Evolutionary conservation across 345 rosid genomes (phyloP).

Genomic region (Capsella bursapastoris): DNA sequence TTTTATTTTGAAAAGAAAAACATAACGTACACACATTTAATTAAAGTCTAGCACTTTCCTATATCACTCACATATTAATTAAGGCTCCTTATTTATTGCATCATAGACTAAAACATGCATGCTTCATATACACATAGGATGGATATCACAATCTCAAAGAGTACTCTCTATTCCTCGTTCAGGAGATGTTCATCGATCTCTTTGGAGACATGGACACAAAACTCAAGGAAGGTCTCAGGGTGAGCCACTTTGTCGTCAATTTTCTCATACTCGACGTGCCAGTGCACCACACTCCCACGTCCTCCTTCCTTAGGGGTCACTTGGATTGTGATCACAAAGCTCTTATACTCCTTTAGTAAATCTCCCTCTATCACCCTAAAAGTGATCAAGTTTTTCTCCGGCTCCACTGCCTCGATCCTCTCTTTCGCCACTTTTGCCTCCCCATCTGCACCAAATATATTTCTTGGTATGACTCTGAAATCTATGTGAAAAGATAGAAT

Average conservation of each 20-base stretch:
- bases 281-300: conserved; percentile 39
- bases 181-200: conserved; percentile 32
- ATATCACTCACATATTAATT: background rate
- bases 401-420: conserved; percentile 37
- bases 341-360: conserved; percentile 38
- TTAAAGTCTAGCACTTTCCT: background rate
- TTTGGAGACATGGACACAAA: conserved; percentile 21
- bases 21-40: background rate
- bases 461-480: background rate
- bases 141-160: background rate
- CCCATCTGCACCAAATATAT: conserved; percentile 28
- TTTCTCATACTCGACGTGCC: conserved; percentile 41
- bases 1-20: background rate
- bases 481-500: background rate
- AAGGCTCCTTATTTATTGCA: conserved; percentile 4
- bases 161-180: conserved; percentile 31
- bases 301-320: conserved; percentile 37
- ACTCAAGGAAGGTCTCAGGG: conserved; percentile 34
- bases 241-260: conserved; percentile 28
- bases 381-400: conserved; percentile 35
- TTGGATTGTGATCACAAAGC: conserved; percentile 33
- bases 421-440: conserved; percentile 35
- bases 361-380: conserved; percentile 44
- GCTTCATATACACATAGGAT: conserved; percentile 14
- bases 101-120: conserved; percentile 1